Evolutionary conservation across 2,329 filamentous ascomycete genomes (phyloP).

Genomic region (Xylariomycetidae sp.): DNA sequence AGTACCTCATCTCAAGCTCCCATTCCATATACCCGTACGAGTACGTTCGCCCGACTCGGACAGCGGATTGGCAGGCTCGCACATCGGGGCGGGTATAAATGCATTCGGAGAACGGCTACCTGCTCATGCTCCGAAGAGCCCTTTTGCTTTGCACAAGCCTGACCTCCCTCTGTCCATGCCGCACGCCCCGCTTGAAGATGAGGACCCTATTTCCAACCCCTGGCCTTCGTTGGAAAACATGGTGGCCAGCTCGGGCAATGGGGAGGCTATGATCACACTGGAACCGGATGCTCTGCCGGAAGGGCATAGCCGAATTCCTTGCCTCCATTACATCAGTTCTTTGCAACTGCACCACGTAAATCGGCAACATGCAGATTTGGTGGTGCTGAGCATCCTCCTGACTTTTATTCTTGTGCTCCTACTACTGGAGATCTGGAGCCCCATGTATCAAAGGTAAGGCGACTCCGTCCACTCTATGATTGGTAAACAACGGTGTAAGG

Average conservation of each 20-base stretch:
- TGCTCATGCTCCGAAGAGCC: too few species aligned
- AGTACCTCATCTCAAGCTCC: too few species aligned
- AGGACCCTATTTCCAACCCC: too few species aligned
- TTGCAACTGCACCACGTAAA: constrained; percentile 20
- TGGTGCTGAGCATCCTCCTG: constrained; percentile 18
- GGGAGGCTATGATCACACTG: constrained; percentile 20
- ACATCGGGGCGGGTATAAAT: too few species aligned
- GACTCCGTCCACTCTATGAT: not conserved
- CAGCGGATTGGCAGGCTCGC: too few species aligned
- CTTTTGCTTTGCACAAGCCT: too few species aligned
- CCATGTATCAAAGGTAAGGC: constrained; percentile 17
- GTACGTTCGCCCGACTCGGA: too few species aligned
- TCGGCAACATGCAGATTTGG: constrained; percentile 20
- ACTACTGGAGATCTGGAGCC: constrained; percentile 18
- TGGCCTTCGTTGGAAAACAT: constrained; percentile 18
- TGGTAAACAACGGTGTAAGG: not conserved
- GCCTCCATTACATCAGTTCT: constrained; percentile 16
- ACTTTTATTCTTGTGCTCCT: constrained; percentile 14
- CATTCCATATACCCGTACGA: too few species aligned
- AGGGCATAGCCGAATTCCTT: constrained; percentile 19
- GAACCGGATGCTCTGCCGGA: constrained; percentile 23
- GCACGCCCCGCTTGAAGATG: too few species aligned
- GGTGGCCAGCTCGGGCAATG: constrained; percentile 14
- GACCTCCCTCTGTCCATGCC: too few species aligned
- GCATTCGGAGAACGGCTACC: too few species aligned